Evolutionary conservation across 2,329 filamentous ascomycete species (phyloP).

Genomic region (Neobulgaria alba): DNA sequence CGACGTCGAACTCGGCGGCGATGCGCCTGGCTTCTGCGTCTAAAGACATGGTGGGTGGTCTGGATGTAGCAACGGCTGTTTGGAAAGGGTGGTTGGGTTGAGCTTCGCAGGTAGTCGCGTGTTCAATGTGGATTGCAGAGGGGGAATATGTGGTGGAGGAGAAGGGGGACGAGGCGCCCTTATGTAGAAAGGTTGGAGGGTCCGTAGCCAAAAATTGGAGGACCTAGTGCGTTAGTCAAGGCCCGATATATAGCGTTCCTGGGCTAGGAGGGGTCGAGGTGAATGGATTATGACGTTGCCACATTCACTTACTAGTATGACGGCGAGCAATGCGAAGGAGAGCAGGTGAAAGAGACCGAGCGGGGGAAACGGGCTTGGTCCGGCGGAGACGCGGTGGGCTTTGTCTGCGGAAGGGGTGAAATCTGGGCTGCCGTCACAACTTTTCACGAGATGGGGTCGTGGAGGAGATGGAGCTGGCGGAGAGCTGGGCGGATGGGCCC

Average conservation of each 20-base stretch:
- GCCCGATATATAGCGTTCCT: neutral
- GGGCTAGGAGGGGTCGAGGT: neutral
- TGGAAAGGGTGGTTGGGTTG: constrained; percentile 47
- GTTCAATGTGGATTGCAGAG: constrained; percentile 33
- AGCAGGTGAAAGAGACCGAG: constrained; percentile 27
- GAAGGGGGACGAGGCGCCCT: constrained; percentile 27
- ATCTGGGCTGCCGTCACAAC: too few relatives aligned
- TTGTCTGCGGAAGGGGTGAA: too few relatives aligned
- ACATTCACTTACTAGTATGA: constrained; percentile 25
- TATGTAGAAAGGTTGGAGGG: constrained; percentile 26
- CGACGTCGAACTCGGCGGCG: constrained; percentile 78
- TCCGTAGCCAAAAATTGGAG: constrained; percentile 40
- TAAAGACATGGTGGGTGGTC: constrained; percentile 51
- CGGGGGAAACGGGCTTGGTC: too few relatives aligned
- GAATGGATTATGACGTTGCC: too few relatives aligned
- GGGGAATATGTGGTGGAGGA: constrained; percentile 34
- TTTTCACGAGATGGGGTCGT: too few relatives aligned
- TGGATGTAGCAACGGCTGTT: constrained; percentile 44
- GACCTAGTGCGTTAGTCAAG: constrained; percentile 31
- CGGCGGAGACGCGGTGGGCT: too few relatives aligned
- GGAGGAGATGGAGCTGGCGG: constrained; percentile 6
- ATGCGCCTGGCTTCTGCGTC: constrained; percentile 68
- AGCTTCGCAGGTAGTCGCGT: constrained; percentile 43
- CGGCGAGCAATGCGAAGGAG: constrained; percentile 25
- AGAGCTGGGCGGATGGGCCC: constrained; percentile 19